A percentile compares a stretch with the other conserved stretches of the same genome.
Evolutionary conservation across 768 basidiomycete species (phyloP).

Genomic region (Amanita thiersii): DNA sequence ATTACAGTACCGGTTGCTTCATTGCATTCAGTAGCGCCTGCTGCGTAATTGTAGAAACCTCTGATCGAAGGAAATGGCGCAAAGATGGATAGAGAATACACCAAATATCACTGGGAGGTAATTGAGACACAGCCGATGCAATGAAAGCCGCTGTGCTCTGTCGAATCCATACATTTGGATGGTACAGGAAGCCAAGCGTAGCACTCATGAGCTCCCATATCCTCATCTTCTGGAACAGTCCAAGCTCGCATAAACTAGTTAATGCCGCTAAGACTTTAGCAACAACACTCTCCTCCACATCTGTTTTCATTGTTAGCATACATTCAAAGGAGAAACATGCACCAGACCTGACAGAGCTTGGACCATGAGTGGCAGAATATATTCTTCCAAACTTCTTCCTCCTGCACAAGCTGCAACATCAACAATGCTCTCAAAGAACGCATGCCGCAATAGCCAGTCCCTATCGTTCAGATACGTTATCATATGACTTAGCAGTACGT

Average conservation of each 20-base stretch:
- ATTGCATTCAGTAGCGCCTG: slow-evolving; percentile 66
- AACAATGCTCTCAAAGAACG: slow-evolving; percentile 94
- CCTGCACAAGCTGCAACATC: slow-evolving; percentile 95
- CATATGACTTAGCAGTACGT: slow-evolving; percentile 87
- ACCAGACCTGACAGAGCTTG: slow-evolving; percentile 84
- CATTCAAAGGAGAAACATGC: background rate
- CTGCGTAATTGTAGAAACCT: slow-evolving; percentile 69
- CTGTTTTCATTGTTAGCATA: slow-evolving; percentile 29
- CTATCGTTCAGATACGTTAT: slow-evolving; percentile 84
- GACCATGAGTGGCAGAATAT: slow-evolving; percentile 93
- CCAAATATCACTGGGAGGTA: slow-evolving; percentile 89
- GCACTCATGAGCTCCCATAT: slow-evolving; percentile 95
- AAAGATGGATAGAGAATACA: slow-evolving; percentile 93
- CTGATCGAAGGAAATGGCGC: slow-evolving; percentile 78
- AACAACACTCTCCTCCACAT: slow-evolving; percentile 92
- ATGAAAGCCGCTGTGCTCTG: slow-evolving; percentile 90
- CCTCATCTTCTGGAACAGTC: slow-evolving; percentile 88
- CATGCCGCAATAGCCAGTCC: slow-evolving; percentile 86
- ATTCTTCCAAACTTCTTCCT: slow-evolving; percentile 86
- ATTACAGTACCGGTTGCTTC: slow-evolving; percentile 62
- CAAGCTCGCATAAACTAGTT: slow-evolving; percentile 83
- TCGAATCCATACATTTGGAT: slow-evolving; percentile 93
- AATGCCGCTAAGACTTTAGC: slow-evolving; percentile 83
- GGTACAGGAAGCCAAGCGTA: slow-evolving; percentile 83
- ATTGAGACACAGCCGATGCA: slow-evolving; percentile 72